Base-by-base conservation (phyloP, 768 basidiomycete species). In the Erythrobasidium yunnanense region DNA sequence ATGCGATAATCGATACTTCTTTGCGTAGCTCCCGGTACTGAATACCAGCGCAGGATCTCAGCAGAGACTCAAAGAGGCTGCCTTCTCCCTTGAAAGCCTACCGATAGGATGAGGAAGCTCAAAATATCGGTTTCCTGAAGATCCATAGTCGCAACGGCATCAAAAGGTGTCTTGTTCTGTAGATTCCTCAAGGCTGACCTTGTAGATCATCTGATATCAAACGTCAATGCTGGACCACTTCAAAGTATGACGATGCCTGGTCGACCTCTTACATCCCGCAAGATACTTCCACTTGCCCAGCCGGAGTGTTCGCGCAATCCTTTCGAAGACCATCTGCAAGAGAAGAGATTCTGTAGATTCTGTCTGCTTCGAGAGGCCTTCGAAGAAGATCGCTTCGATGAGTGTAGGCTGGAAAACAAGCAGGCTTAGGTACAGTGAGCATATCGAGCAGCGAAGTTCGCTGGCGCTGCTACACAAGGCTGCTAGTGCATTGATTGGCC, bases 91-190 rank as follows among this genome's bases (percentile, higher is more conserved):
- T 18, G 17, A 3, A 15, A 22, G 47, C 58, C 18, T 23, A 68
- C 55, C 47, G 22, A 45, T 29, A 22, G 55, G 8, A 6, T 68
- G 65, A 18, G 71, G 71, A 2, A 55, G 46, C 46, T 72, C 71
- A 27, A 65, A 72, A 65, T 70, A 72, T 18, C 65, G 15, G 66
- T 72, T 72, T 8, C 71, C 71, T 72, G 58, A 22, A 54, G 30
- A 30, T 46, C 25, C 38, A 45, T 35, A 18, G 20, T 23, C 15
- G 4, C 57, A 62, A 8, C 42, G 27, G 15, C 35, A 47, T n/a
- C 27, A 30, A 23, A 20, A 32, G 29, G 22, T 8, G 34, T 6
- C 35, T 38, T 46, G 30, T 22, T 54, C 54, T 27, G 22, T 62
- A 25, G 18, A n/a, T 27, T 4, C n/a, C 38, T 38, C 34, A 7